Evolutionary conservation across 2,329 filamentous ascomycete species (phyloP).

Genomic region (Dothiorella sarmentorum): DNA sequence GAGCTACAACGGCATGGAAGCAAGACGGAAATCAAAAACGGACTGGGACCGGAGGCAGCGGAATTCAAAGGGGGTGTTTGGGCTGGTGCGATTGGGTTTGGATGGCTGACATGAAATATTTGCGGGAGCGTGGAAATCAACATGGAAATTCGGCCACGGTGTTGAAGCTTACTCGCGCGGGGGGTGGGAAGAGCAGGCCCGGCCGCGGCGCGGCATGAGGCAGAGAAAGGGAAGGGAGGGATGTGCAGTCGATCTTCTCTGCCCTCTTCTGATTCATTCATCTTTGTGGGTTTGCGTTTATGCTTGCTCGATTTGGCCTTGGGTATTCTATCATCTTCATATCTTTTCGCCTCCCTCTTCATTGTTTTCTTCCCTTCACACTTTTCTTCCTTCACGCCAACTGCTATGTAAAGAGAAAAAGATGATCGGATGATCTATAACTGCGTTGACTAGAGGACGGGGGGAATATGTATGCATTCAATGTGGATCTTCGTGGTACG

Average conservation of each 20-base stretch:
- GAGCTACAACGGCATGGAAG: neutral
- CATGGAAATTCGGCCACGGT: neutral
- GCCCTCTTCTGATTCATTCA: neutral
- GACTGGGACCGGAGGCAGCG: neutral
- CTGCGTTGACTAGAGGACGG: neutral
- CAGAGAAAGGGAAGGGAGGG: neutral
- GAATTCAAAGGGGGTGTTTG: neutral
- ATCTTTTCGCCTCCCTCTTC: neutral
- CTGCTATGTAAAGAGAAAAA: constrained; percentile 5
- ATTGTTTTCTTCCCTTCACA: neutral
- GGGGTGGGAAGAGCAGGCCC: neutral
- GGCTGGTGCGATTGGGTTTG: neutral
- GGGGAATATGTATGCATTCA: neutral
- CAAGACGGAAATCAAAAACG: neutral
- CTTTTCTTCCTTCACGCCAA: neutral
- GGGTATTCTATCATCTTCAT: neutral
- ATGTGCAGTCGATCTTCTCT: neutral
- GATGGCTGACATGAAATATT: neutral
- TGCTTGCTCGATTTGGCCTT: neutral
- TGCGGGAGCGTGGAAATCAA: neutral
- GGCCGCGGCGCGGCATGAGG: neutral
- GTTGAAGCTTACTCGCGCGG: neutral
- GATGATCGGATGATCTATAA: neutral
- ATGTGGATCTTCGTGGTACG: neutral
- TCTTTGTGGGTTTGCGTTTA: neutral